Base-by-base conservation (phyloP, 2,329 filamentous ascomycete species). In the Talaromyces marneffei region DNA sequence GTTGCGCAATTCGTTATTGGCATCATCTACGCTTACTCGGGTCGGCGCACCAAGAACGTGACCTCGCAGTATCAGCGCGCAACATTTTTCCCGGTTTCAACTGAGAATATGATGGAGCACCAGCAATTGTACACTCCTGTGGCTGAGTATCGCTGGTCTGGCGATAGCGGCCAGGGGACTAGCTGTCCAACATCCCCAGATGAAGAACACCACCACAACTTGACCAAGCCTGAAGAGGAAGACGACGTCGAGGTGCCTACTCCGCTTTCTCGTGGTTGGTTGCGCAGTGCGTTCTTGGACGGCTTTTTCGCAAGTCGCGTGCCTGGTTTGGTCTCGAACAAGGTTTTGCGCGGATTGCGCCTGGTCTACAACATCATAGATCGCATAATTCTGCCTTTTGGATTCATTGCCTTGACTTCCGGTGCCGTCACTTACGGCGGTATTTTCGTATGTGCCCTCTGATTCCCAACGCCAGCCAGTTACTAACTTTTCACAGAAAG, bases 341-440 rank as follows among this genome's bases (percentile, higher is more conserved):
- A 83, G 25, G 78, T 84, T 0, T 83, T 89, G 75, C 82, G 78
- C 56, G 73, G 83, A 23, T 69, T 92, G 23, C 76, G 82, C 33
- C 71, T 88, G 42, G 73, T 81, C 0, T 91, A 92, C 73, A 81
- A 86, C 54, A 70, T 87, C 7, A 78, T 95, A 31, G 91, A 97
- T 71, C 86, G 92, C 56, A 81, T 87, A 2, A 88, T 95, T 63
- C 77, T 97, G 35, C 82, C 91, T 0, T 81, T 96, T 40, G 91
- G 90, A 1, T 96, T 92, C 67, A 77, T 90, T 46, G 83, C 86
- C 0, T 75, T 96, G 16, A 78, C 83, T 20, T 89, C 86, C 3
- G 93, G 93, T 4, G 83, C 88, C 37, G 83, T 90, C 31, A 87
- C 91, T 0, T 92, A 89, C 70, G 90, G 86, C 27, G 90, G 92